A percentile compares a stretch with the other conserved stretches of the same genome.
These are phyloP conservation scores for Cryptosporidium viatorum DNA, from an alignment of 169 alveolate species.

Conservation along the genomic window DNA sequence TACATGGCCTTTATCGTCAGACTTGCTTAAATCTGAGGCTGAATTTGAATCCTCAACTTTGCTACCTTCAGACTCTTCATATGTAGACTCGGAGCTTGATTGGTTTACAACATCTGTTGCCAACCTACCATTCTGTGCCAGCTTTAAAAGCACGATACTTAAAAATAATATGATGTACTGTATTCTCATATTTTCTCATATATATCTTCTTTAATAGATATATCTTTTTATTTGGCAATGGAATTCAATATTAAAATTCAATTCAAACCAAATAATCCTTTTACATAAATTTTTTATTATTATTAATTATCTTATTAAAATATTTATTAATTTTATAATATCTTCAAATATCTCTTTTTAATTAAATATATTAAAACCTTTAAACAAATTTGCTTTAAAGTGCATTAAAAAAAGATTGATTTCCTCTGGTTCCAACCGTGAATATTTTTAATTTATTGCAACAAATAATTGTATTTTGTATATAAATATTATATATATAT, in stretches of 20 bases:
- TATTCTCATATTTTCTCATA: not conserved
- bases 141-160: not conserved
- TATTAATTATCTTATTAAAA: not conserved
- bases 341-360: not conserved
- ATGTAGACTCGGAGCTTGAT: constrained; percentile 13
- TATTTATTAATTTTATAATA: not conserved
- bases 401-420: not conserved
- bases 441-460: not conserved
- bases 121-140: not conserved
- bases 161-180: not conserved
- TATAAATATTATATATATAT: not conserved
- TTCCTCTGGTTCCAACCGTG: not conserved
- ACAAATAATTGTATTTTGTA: no score
- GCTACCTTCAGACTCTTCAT: constrained; percentile 13
- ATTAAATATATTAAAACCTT: constrained; percentile 5
- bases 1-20: not conserved
- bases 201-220: not conserved
- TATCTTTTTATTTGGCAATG: not conserved
- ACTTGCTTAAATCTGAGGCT: not conserved
- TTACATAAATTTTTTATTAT: not conserved
- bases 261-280: not conserved
- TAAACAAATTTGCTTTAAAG: not conserved
- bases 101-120: constrained; percentile 16
- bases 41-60: not conserved
- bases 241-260: not conserved